Conservation (phyloP, 2,329 filamentous ascomycete genomes). For the Hypoxylon sp. region DNA sequence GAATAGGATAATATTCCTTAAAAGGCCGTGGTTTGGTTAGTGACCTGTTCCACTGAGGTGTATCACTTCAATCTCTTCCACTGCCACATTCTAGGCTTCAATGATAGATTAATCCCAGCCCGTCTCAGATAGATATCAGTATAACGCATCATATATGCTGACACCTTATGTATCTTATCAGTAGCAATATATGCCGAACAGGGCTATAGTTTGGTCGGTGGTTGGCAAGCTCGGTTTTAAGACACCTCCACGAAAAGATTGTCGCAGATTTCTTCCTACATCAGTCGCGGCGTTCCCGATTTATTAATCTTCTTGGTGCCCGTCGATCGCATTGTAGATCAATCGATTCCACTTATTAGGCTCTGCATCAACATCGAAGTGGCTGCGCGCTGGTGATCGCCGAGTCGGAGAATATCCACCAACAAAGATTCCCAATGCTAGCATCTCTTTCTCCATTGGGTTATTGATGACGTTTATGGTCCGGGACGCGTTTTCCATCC, state of each 20-base stretch:
- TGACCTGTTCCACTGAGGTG: neutral
- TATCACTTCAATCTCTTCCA: constrained; percentile 17
- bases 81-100: neutral
- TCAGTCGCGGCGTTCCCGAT: constrained; percentile 14
- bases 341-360: constrained; percentile 31
- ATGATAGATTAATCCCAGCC: constrained; percentile 1
- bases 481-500: constrained; percentile 65
- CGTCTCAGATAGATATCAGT: constrained; percentile 12
- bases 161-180: constrained; percentile 11
- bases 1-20: constrained; percentile 13
- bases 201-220: constrained; percentile 16
- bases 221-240: constrained; percentile 20
- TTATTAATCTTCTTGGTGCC: constrained; percentile 21
- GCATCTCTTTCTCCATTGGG: neutral
- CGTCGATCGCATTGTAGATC: constrained; percentile 35
- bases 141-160: constrained; percentile 6
- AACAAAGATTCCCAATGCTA: constrained; percentile 11
- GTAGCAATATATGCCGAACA: constrained; percentile 15
- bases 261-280: constrained; percentile 17
- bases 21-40: neutral
- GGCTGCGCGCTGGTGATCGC: constrained; percentile 19
- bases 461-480: constrained; percentile 42
- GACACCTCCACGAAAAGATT: constrained; percentile 4
- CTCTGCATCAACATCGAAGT: constrained; percentile 20
- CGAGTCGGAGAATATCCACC: constrained; percentile 13